Evolutionary conservation across 2,329 filamentous ascomycete species (phyloP).

Genomic region (Alternaria dauci): DNA sequence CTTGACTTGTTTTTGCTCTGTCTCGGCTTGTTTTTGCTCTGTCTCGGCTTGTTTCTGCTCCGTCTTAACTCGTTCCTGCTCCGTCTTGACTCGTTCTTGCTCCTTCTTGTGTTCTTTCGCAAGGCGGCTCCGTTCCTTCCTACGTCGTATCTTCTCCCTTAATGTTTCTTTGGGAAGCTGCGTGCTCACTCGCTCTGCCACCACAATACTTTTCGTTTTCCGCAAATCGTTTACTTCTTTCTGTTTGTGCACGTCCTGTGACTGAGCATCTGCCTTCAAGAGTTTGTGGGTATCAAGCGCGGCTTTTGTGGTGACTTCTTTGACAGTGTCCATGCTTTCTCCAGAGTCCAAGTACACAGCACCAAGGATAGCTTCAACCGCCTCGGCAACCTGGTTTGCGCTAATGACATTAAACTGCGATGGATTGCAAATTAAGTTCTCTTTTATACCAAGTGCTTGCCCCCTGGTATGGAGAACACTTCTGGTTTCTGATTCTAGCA

Average conservation of each 20-base stretch:
- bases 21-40: no score
- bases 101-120: background rate
- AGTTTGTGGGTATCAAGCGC: conserved; percentile 19
- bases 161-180: background rate
- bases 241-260: background rate
- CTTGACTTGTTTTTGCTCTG: no score
- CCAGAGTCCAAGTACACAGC: conserved; percentile 34
- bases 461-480: conserved; percentile 14
- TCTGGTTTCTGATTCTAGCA: conserved; percentile 7
- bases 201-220: background rate
- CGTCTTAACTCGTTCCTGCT: no score
- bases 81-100: no score
- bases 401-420: no score
- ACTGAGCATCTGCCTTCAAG: conserved; percentile 10
- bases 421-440: conserved; percentile 11
- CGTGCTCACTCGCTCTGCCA: background rate
- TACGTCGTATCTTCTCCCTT: no score
- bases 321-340: conserved; percentile 14
- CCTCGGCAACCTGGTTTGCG: conserved; percentile 23
- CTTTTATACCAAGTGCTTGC: conserved; percentile 16
- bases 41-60: no score
- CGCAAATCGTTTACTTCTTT: background rate
- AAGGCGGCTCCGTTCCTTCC: no score
- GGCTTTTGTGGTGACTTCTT: conserved; percentile 16
- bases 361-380: conserved; percentile 35